Evolutionary conservation across 164 flowering plant genomes (phyloP).

Genomic region (Chimonanthus praecox): DNA sequence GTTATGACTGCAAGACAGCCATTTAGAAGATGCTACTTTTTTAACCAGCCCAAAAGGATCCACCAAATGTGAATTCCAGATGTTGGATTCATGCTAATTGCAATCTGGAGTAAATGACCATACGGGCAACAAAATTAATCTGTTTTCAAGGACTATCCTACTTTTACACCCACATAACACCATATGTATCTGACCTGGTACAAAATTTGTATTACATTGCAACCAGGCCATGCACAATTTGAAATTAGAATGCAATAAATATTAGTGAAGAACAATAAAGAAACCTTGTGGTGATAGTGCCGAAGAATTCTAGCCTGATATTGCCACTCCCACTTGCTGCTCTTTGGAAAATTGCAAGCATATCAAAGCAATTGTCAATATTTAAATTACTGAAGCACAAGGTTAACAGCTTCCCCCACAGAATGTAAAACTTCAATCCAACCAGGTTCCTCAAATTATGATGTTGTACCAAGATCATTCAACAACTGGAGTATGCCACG

Average conservation of each 20-base stretch:
- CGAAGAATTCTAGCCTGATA: not conserved
- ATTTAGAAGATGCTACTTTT: too few relatives aligned
- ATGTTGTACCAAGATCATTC: slow-evolving; percentile 50
- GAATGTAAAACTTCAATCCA: slow-evolving; percentile 8
- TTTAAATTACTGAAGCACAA: not conserved
- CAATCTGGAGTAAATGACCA: not conserved
- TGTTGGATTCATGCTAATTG: not conserved
- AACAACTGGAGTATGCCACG: slow-evolving; percentile 90
- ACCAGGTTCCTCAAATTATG: slow-evolving; percentile 15
- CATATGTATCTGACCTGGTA: not conserved
- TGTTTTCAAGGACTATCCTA: not conserved
- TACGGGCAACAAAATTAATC: not conserved
- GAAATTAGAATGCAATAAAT: too few relatives aligned
- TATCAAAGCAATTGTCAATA: not conserved
- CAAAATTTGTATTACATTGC: not conserved
- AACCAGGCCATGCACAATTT: not conserved
- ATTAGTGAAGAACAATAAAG: not conserved
- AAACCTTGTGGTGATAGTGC: not conserved
- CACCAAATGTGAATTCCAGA: not conserved
- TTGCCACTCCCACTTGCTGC: slow-evolving; percentile 7
- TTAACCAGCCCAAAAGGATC: too few relatives aligned
- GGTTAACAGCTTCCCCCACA: slow-evolving; percentile 1
- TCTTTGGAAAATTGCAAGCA: slow-evolving; percentile 11
- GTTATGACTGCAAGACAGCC: too few relatives aligned
- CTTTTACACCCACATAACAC: not conserved